phyloP scores from a whole-genome alignment of 1,284 basidiomycete species.

The Ceratobasidium papillatum region DNA sequence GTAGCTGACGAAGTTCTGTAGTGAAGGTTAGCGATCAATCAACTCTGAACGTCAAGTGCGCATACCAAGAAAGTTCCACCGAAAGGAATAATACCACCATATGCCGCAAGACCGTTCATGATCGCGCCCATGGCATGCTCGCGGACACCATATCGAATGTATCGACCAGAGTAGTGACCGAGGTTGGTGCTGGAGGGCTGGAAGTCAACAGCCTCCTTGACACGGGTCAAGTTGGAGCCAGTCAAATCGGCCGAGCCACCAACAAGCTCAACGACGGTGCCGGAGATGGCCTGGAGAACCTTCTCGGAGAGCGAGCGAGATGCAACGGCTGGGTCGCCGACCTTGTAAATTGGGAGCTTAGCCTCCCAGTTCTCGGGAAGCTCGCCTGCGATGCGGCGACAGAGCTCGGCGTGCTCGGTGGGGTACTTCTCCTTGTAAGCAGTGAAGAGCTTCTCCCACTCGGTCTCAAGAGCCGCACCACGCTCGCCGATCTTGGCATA shows the following conservation, averaged over 20 bases:
- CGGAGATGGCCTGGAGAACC: slow-evolving; percentile 79
- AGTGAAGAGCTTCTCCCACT: slow-evolving; percentile 79
- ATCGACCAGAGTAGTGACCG: slow-evolving; percentile 86
- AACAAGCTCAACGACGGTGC: slow-evolving; percentile 81
- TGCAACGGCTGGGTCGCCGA: slow-evolving; percentile 83
- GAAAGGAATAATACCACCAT: slow-evolving; percentile 86
- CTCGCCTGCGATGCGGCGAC: slow-evolving; percentile 82
- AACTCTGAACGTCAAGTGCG: slow-evolving; percentile 25
- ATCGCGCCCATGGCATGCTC: slow-evolving; percentile 98
- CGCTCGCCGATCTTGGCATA: slow-evolving; percentile 74
- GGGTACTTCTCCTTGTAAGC: slow-evolving; percentile 83
- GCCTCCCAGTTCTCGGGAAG: slow-evolving; percentile 90
- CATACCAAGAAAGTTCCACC: slow-evolving; percentile 85
- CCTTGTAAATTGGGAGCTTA: slow-evolving; percentile 82
- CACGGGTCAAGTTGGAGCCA: slow-evolving; percentile 89
- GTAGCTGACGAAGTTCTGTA: slow-evolving; percentile 92
- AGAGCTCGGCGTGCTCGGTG: slow-evolving; percentile 84
- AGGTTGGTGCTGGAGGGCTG: slow-evolving; percentile 87
- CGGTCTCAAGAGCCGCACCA: slow-evolving; percentile 76
- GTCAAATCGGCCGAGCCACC: slow-evolving; percentile 95
- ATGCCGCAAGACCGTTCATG: slow-evolving; percentile 87
- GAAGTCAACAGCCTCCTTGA: slow-evolving; percentile 87
- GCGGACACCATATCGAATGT: slow-evolving; percentile 96
- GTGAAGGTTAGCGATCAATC: neutral
- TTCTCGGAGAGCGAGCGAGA: slow-evolving; percentile 95